phyloP scores from a whole-genome alignment of 495 filamentous ascomycete genomes.

The Annulohypoxylon nitens region DNA sequence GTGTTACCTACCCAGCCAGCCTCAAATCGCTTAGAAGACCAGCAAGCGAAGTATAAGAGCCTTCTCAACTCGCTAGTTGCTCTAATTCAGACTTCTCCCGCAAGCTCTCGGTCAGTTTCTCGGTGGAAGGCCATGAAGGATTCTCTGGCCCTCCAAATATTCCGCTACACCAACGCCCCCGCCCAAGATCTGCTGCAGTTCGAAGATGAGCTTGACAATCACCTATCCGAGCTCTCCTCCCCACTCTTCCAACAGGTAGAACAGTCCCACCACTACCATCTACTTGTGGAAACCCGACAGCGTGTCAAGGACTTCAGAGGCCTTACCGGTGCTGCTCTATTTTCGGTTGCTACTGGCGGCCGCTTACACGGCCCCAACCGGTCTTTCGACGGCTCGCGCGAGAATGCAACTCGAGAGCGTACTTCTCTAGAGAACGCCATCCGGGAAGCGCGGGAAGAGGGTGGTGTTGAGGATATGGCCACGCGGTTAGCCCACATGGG shows the following conservation, averaged over 20 bases:
- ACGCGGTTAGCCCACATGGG: conserved; percentile 82
- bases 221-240: conserved; percentile 52
- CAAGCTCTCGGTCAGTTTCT: conserved; percentile 50
- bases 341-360: conserved; percentile 63
- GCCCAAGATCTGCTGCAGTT: conserved; percentile 59
- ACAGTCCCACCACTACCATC: conserved; percentile 54
- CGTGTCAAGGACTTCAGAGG: conserved; percentile 64
- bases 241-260: conserved; percentile 58
- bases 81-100: conserved; percentile 58
- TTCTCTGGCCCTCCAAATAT: conserved; percentile 64
- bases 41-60: conserved; percentile 49
- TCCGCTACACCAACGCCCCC: conserved; percentile 63
- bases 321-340: conserved; percentile 63
- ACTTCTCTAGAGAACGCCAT: conserved; percentile 39
- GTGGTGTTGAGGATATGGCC: conserved; percentile 74
- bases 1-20: conserved; percentile 50
- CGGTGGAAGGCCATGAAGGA: conserved; percentile 60
- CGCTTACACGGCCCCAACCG: conserved; percentile 51
- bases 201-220: conserved; percentile 56
- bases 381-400: conserved; percentile 44
- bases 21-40: conserved; percentile 51
- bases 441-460: conserved; percentile 61
- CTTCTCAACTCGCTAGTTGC: conserved; percentile 62
- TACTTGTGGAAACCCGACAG: conserved; percentile 59
- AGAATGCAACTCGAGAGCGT: conserved; percentile 46